Percentiles rank a stretch among this genome's conserved stretches.
phyloP scores from a whole-genome alignment of 305 asterid genomes.

The Vinca major region DNA sequence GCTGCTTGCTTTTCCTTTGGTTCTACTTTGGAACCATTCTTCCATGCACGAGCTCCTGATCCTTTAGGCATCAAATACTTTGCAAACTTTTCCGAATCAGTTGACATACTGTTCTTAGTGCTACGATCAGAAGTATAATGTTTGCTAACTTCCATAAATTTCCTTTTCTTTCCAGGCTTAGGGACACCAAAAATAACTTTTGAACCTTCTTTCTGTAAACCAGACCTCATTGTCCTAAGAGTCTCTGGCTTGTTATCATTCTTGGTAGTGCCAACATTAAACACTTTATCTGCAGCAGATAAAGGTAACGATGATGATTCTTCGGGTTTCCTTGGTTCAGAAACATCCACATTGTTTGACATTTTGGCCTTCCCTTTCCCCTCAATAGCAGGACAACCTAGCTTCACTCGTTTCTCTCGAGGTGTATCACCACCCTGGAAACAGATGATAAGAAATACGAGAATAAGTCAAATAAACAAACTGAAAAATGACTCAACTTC shows the following conservation, averaged over 20 bases:
- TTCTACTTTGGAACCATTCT: conserved; percentile 44
- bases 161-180: conserved; percentile 79
- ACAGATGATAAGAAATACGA: conserved; percentile 14
- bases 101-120: conserved; percentile 35
- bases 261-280: conserved; percentile 49
- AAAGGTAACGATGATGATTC: conserved; percentile 47
- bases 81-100: conserved; percentile 51
- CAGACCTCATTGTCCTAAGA: conserved; percentile 57
- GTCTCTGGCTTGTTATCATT: conserved; percentile 47
- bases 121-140: conserved; percentile 63
- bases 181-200: conserved; percentile 84
- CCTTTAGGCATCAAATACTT: conserved; percentile 53
- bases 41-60: conserved; percentile 48
- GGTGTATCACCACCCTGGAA: conserved; percentile 78
- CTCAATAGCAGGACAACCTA: conserved; percentile 39
- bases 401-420: conserved; percentile 58
- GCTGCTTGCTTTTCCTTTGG: conserved; percentile 55
- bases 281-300: conserved; percentile 49
- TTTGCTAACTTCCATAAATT: conserved; percentile 95
- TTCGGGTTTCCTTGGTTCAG: conserved; percentile 33
- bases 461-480: conserved; percentile 11
- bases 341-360: conserved; percentile 30
- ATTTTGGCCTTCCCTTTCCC: conserved; percentile 41
- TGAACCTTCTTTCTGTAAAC: conserved; percentile 67
- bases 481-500: conserved; percentile 1